Conservation (phyloP, 352 stramenopile species). For the Pythium guiyangense region DNA sequence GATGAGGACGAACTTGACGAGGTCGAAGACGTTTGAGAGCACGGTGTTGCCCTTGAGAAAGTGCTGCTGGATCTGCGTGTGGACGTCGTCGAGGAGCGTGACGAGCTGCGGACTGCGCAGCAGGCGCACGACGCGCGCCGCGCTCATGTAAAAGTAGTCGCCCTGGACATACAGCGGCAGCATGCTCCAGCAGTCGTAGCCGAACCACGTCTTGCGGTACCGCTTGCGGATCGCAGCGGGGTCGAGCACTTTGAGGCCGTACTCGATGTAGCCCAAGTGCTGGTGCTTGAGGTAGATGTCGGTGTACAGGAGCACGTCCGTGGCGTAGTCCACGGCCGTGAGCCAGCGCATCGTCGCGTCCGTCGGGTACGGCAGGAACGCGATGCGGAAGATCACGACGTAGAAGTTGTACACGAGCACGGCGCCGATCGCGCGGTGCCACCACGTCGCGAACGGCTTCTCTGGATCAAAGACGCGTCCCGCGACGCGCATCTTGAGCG, state of each 20-base stretch:
- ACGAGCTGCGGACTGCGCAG: slow-evolving; percentile 38
- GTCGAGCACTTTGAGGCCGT: slow-evolving; percentile 38
- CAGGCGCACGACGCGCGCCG: slow-evolving; percentile 34
- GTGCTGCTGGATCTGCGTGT: slow-evolving; percentile 47
- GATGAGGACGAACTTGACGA: slow-evolving; percentile 54
- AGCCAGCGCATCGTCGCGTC: slow-evolving; percentile 18
- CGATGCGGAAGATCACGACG: slow-evolving; percentile 40
- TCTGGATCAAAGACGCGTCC: slow-evolving; percentile 34
- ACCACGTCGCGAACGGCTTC: slow-evolving; percentile 38
- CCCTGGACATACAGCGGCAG: slow-evolving; percentile 35
- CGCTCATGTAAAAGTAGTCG: slow-evolving; percentile 31
- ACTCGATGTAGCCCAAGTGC: slow-evolving; percentile 33
- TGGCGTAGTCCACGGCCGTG: slow-evolving; percentile 31
- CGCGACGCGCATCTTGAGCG: not conserved
- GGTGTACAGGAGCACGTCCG: slow-evolving; percentile 28
- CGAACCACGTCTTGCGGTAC: slow-evolving; percentile 26
- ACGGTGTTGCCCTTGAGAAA: slow-evolving; percentile 37
- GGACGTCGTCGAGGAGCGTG: slow-evolving; percentile 30
- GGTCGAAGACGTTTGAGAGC: slow-evolving; percentile 39
- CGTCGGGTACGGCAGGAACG: slow-evolving; percentile 33
- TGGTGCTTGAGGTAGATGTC: slow-evolving; percentile 40
- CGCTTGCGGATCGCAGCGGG: slow-evolving; percentile 24
- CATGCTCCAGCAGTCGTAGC: slow-evolving; percentile 39
- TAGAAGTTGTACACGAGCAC: slow-evolving; percentile 62
- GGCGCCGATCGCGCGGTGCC: slow-evolving; percentile 42